Evolutionary conservation across 306 rosid genomes (phyloP), one percentile per base, ranked within the genome.

Genomic region (Fragaria ananassa): DNA sequence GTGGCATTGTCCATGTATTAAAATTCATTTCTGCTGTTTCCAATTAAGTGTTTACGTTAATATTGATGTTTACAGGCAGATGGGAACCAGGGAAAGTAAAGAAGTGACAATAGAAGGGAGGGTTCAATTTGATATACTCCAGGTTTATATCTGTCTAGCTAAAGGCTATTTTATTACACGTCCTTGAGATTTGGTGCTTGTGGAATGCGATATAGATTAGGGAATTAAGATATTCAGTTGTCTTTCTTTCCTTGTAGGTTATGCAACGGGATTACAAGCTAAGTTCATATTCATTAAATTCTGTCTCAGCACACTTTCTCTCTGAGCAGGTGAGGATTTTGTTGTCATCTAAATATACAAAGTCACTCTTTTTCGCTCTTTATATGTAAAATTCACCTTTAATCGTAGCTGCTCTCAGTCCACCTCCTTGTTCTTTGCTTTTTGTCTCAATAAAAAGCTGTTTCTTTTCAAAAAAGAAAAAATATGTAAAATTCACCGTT

Each of bases 61-160:
- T 35, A 63, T 70, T 84, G 75, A 68, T 81, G 57, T 82, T 42
- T 77, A 65, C 83, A 95, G 99, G 84, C 99, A 95, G 88, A 86
- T 78, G 25, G 99, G 97, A 72, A 95, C 92, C 78, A 87, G 99
- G 86, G 99, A 95, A 80, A 92, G 99, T 76, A 95, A 95, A 85
- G 99, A 95, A 84, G 93, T 95, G 57, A 72, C 96, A 35, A 75
- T 95, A 70, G 97, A 95, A 82, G 99, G 99, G 83, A 85, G 99
- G 85, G 99, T 95, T 81, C 99, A 95, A 80, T 95, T 95, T 84
- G 99, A 95, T 85, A 84, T 95, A 87, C 92, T 95, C 78, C 99
- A 95, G 99, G 99, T 95, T 74, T 71, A 62, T 79, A 12, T 66
- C 79, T 51, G 25, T 37, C 50, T 74, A 79, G 72, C 71, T 61